phyloP scores from a whole-genome alignment of 2,329 filamentous ascomycete genomes.

The Diaporthe citriasiana region DNA sequence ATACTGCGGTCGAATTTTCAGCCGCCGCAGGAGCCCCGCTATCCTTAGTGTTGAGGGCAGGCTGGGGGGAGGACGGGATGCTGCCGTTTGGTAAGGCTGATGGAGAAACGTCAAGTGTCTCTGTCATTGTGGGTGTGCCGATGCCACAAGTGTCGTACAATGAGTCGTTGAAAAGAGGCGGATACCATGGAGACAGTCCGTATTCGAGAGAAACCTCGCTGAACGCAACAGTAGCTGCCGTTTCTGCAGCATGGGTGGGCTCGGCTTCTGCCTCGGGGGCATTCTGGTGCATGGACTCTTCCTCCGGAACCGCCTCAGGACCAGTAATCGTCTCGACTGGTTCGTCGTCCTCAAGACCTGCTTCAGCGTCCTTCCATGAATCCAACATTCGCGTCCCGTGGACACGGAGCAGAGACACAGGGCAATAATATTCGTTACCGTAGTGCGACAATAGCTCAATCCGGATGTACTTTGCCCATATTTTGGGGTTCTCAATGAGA shows the following conservation, averaged over 20 bases:
- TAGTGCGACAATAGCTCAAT: conserved; percentile 95
- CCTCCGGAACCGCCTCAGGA: conserved; percentile 52
- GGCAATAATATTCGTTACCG: conserved; percentile 97
- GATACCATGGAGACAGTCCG: conserved; percentile 48
- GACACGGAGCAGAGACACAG: conserved; percentile 88
- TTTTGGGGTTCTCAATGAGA: conserved; percentile 91
- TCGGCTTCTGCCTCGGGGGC: conserved; percentile 34
- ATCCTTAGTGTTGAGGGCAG: conserved; percentile 22
- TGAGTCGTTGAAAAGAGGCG: conserved; percentile 44
- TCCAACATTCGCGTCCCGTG: conserved; percentile 98
- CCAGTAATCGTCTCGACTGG: conserved; percentile 55
- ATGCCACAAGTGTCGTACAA: conserved; percentile 46
- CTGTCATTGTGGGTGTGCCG: conserved; percentile 47
- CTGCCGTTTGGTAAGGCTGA: conserved; percentile 23
- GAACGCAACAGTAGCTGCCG: neutral
- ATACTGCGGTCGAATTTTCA: neutral
- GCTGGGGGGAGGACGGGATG: neutral
- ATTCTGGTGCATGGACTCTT: conserved; percentile 42
- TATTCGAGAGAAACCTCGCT: conserved; percentile 41
- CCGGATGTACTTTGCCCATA: conserved; percentile 93
- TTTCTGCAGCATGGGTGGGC: conserved; percentile 2
- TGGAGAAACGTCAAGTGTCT: conserved; percentile 45
- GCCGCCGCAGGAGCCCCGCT: neutral
- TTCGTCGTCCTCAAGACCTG: conserved; percentile 73
- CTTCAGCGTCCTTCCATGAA: conserved; percentile 87